phyloP scores from a whole-genome alignment of 768 basidiomycete genomes.

The Mycena capillaripes region DNA sequence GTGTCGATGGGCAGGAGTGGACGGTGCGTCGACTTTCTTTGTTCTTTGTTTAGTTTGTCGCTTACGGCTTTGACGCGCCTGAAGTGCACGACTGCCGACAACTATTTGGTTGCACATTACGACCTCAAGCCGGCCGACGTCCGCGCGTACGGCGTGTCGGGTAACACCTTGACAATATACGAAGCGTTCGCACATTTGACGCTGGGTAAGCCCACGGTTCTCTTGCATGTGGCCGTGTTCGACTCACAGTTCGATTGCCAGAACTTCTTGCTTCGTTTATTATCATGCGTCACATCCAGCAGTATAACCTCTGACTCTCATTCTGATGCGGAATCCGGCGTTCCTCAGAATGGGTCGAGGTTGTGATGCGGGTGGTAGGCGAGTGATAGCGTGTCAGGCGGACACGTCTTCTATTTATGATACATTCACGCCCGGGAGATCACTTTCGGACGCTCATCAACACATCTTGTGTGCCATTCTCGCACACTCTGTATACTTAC shows the following conservation, averaged over 20 bases:
- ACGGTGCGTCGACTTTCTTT: constrained; percentile 58
- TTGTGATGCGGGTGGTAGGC: background rate
- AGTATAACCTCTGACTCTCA: constrained; percentile 60
- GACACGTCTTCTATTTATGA: constrained; percentile 22
- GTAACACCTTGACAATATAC: constrained; percentile 72
- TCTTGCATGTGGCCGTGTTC: constrained; percentile 18
- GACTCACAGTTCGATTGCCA: constrained; percentile 34
- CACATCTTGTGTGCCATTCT: constrained; percentile 16
- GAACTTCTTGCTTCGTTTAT: constrained; percentile 71
- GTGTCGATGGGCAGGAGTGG: constrained; percentile 77
- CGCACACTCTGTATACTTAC: constrained; percentile 16
- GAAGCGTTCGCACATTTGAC: constrained; percentile 67
- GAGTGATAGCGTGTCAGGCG: constrained; percentile 26
- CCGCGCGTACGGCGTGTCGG: constrained; percentile 71
- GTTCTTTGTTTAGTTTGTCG: constrained; percentile 1
- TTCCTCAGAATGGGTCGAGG: no score
- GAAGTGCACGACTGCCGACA: constrained; percentile 69
- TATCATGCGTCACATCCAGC: constrained; percentile 75
- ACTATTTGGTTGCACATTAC: constrained; percentile 74
- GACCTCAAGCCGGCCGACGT: constrained; percentile 69
- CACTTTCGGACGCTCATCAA: constrained; percentile 3
- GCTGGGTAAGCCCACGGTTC: constrained; percentile 64
- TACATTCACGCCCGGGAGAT: background rate
- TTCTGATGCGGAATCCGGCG: constrained; percentile 47
- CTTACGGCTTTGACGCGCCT: background rate